These are phyloP conservation scores for Heliamphora exappendiculata DNA, from an alignment of 148 eudicot species.

Conservation along the genomic window DNA sequence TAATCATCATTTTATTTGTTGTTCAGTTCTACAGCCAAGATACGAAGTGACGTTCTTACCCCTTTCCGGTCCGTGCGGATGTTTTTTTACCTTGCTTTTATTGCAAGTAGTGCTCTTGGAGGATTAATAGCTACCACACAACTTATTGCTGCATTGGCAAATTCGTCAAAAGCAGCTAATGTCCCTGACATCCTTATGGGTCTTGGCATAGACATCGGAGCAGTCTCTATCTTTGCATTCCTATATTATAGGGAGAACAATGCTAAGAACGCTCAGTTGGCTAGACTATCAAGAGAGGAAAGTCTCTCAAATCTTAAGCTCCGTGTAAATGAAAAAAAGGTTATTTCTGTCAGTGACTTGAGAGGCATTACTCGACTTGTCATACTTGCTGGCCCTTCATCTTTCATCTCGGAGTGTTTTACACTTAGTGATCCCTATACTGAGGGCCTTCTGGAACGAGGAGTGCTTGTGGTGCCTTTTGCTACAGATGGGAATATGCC, in stretches of 20 bases:
- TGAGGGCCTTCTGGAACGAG: conserved; percentile 65
- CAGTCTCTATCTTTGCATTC: conserved; percentile 74
- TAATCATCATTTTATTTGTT: conserved; percentile 39
- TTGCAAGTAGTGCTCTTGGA: conserved; percentile 80
- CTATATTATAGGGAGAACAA: conserved; percentile 70
- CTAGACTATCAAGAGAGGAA: conserved; percentile 84
- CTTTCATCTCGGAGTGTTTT: conserved; percentile 65
- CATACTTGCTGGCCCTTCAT: conserved; percentile 67
- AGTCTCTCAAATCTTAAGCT: conserved; percentile 73
- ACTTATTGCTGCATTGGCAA: conserved; percentile 60
- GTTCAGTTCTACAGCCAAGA: conserved; percentile 82
- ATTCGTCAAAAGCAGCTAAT: conserved; percentile 60
- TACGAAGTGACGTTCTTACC: conserved; percentile 89
- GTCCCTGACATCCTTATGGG: conserved; percentile 61
- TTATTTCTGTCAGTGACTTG: conserved; percentile 60
- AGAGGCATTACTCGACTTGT: conserved; percentile 89
- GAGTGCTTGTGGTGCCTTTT: conserved; percentile 84
- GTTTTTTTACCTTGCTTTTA: conserved; percentile 95
- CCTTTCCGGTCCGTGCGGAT: conserved; percentile 92
- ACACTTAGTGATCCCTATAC: conserved; percentile 62
- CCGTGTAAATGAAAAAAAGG: conserved; percentile 58
- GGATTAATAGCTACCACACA: conserved; percentile 65
- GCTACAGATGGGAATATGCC: conserved; percentile 62
- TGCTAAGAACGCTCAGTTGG: conserved; percentile 72
- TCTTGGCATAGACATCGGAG: conserved; percentile 78